Evolutionary conservation across 1,284 basidiomycete species (phyloP), one percentile per base, ranked within the genome.

Genomic region (Irpex lacteus): DNA sequence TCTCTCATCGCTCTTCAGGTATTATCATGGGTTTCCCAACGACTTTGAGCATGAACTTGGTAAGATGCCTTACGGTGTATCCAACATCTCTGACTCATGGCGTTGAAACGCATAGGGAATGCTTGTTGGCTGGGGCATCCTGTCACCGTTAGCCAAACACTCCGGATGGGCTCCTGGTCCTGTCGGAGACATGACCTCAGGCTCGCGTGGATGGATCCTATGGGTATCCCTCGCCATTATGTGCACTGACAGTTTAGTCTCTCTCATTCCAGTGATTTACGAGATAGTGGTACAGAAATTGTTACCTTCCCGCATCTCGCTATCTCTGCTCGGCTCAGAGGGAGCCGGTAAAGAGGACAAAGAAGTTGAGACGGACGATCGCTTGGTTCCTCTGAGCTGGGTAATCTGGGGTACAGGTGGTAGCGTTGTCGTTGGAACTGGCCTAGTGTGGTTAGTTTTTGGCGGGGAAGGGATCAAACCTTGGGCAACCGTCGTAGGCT

Each of bases 1-100:
- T 5, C 36, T 26, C 40, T 60, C 59, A 32, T 40, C 49, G 18
- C 37, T 36, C 37, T 55, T 65, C 69, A 91, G 93, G 96, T 4
- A 96, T 98, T 68, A 98, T 98, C 73, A 98, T 98, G 97, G 96
- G 96, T 3, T 91, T 97, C 69, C 93, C 95, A 0, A 98, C 95
- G 0, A 96, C 95, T 0, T 73, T 97, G 34, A 94, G 92, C 72
- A 98, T 98, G 96, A 96, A 92, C 69, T 75, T 95, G 61, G 91
- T 92, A 71, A 70, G 81, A 75, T 21, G 13, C 44, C 26, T 50
- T 26, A 26, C 3, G 26, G 26, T 3, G 26, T 26, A 26, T 26
- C 26, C 3, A 4, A 4, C 26, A 26, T 26, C 26, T 26, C 26
- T 26, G 26, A 26, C 26, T 26, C 26, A 26, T 3, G 26, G 3